These are phyloP conservation scores for Penicillium sp. DNA, from an alignment of 2,329 filamentous ascomycete species.

Conservation along the genomic window DNA sequence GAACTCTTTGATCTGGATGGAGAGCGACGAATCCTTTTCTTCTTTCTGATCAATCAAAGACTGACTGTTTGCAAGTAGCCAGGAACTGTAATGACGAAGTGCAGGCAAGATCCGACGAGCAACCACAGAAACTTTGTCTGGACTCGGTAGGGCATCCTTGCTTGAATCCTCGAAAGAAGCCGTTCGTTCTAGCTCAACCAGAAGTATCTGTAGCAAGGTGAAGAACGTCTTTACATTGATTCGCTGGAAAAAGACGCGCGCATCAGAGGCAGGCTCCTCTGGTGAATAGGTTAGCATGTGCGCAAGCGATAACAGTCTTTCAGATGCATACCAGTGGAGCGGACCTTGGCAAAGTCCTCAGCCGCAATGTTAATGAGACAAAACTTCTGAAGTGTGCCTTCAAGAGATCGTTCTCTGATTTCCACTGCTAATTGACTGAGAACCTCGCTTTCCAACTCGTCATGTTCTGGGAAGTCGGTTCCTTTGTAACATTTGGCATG, in stretches of 20 bases:
- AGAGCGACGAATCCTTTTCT: slow-evolving; percentile 55
- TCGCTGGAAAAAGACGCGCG: slow-evolving; percentile 64
- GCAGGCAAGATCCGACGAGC: slow-evolving; percentile 64
- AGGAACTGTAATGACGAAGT: slow-evolving; percentile 68
- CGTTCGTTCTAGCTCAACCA: slow-evolving; percentile 67
- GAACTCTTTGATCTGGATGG: slow-evolving; percentile 60
- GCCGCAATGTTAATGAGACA: slow-evolving; percentile 84
- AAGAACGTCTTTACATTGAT: slow-evolving; percentile 79
- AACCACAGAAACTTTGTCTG: slow-evolving; percentile 58
- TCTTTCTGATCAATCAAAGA: slow-evolving; percentile 55
- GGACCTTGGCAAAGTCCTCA: slow-evolving; percentile 69
- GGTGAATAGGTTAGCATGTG: slow-evolving; percentile 18
- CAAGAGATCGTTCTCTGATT: slow-evolving; percentile 67
- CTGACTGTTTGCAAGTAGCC: slow-evolving; percentile 61
- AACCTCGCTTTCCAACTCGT: slow-evolving; percentile 83
- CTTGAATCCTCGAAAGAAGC: slow-evolving; percentile 51
- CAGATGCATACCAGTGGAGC: slow-evolving; percentile 56
- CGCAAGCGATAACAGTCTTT: slow-evolving; percentile 5
- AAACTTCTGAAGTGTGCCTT: slow-evolving; percentile 72
- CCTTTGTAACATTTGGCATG: slow-evolving; percentile 84
- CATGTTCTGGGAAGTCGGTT: slow-evolving; percentile 70
- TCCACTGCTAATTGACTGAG: slow-evolving; percentile 74
- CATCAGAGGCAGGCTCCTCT: slow-evolving; percentile 53
- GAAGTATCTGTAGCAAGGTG: slow-evolving; percentile 68
- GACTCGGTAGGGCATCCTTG: slow-evolving; percentile 35